Evolutionary conservation across 1,284 basidiomycete genomes (phyloP), one percentile per base, ranked within the genome.

Genomic region (Cerioporus squamosus): DNA sequence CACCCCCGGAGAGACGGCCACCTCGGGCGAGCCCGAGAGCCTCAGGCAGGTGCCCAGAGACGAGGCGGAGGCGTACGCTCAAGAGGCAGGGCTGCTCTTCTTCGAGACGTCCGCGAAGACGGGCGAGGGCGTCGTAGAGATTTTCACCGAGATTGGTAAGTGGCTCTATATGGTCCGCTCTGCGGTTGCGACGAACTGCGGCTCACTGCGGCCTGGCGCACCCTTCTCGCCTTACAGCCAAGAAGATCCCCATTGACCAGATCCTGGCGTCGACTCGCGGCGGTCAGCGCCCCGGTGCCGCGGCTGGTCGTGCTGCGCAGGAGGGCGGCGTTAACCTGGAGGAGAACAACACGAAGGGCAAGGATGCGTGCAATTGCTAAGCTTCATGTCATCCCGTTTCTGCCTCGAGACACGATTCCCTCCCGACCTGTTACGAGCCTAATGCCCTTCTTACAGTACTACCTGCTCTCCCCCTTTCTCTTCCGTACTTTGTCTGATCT

Each of bases 51-150:
- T 98, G 33, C 87, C 93, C 15, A 83, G 87, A 61, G 96, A 97
- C 67, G 97, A 98, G 78, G 97, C 97, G 1, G 90, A 95, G 74
- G 94, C 94, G 8, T 99, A 99, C 74, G 97, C 97, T 10, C 87
- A 92, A 62, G 97, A 99, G 76, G 88, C 90, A 33, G 92, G 93
- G 1, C 75, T 99, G 55, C 79, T 99, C 55, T 99, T 99, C 83
- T 98, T 98, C 69, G 97, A 99, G 81, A 98, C 97, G 20, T 94
- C 90, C 70, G 97, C 97, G 43, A 99, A 99, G 88, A 97, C 95
- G 9, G 97, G 97, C 40, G 92, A 97, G 68, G 96, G 96, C 46
- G 87, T 99, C 53, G 91, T 96, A 46, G 97, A 99, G 71, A 88
- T 99, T 33, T 99, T 99, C 74, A 99, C 97, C 8, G 97, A 99